Evolutionary conservation across 106 monocot genomes (phyloP), one percentile per base, ranked within the genome.

Genomic region (Dendrobium catenatum): DNA sequence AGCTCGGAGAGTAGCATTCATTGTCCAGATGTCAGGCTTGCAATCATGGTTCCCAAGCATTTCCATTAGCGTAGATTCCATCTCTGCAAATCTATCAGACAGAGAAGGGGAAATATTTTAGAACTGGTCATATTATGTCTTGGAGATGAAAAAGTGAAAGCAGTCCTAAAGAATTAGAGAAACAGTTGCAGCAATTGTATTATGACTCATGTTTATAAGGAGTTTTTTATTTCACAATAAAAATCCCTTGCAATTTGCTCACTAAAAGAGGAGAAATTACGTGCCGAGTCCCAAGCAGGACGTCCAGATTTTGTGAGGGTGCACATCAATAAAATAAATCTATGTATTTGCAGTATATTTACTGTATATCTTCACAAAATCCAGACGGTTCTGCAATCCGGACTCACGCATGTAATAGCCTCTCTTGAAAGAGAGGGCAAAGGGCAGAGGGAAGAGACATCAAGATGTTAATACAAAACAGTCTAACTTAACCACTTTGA

Each of bases 21-120:
- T 98, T 5, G 98, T 98, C 98, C 98, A 95, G 18, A 93, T 89
- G 81, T 98, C 98, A 51, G 98, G 98, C 72, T 92, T 86, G 79
- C 98, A 98, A 47, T 88, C 73, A 59, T 31, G 61, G 73, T 88
- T 83, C 43, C 73, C 75, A 47, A 98, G 91, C 98, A 98, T 95
- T 58, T 95, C 85, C 80, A 88, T 56, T 26, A 98, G 85, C 67
- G 86, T 85, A 37, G 87, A 83, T 86, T 98, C 98, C 98, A 98
- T 98, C 77, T 95, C 91, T 24, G 46, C 81, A 86, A 94, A 96
- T 88, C 96, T 96, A 40, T 26, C 58, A 75, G 22, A 74, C 15
- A 16, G 9, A 70, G 61, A 61, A 61, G 61, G 22, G 0, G 0
- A 61, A 61, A 22, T 20, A 61, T 6, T 61, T 61, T 61, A 61